These are phyloP conservation scores for Taxillus chinensis DNA, from an alignment of 164 flowering plant genomes.

Conservation along the genomic window DNA sequence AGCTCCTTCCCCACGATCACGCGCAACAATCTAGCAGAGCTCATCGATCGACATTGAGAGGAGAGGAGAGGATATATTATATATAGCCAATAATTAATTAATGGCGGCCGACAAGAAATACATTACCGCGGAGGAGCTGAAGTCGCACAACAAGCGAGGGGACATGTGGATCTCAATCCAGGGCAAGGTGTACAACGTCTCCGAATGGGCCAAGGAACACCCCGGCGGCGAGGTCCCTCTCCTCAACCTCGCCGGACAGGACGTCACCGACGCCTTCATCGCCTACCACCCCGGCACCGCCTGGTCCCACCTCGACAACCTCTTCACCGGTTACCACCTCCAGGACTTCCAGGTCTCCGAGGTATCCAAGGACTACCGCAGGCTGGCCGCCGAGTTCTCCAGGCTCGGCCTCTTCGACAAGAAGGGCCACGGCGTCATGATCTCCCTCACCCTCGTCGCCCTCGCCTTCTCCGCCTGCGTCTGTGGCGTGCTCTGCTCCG, in stretches of 20 bases:
- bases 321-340: background rate
- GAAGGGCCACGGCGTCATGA: constrained; percentile 1
- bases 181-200: constrained; percentile 71
- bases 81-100: too few relatives aligned
- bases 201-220: constrained; percentile 57
- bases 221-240: constrained; percentile 21
- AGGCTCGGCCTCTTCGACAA: background rate
- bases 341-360: background rate
- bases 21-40: too few relatives aligned
- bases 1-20: too few relatives aligned
- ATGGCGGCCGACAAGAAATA: constrained; percentile 32
- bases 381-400: background rate
- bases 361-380: background rate
- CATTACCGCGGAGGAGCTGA: constrained; percentile 48
- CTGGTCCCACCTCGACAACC: too few relatives aligned
- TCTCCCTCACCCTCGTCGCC: background rate
- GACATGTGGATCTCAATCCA: constrained; percentile 90
- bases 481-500: background rate
- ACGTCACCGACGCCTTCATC: constrained; percentile 5
- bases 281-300: constrained; percentile 33
- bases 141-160: constrained; percentile 42
- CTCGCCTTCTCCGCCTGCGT: background rate
- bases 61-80: too few relatives aligned
- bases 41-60: too few relatives aligned
- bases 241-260: constrained; percentile 5